Base-by-base conservation (phyloP, 805 yeast species). In the Hermanozyma aechmeae region DNA sequence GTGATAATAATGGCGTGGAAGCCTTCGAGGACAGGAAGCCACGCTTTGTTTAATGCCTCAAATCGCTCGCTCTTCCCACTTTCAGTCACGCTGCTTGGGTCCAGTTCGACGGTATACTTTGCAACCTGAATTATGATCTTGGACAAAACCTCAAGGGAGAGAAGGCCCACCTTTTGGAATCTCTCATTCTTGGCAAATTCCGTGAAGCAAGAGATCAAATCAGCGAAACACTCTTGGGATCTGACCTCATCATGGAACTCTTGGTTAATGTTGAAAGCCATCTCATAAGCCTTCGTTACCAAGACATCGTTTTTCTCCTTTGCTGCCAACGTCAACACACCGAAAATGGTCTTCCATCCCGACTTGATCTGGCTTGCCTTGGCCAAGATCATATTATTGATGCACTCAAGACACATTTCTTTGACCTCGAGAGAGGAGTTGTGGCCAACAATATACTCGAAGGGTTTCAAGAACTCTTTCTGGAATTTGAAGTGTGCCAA, bases 401-500 rank as follows among this genome's bases (percentile, higher is more conserved):
- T 70, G 56, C 96, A 87, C 42, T 87, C 95, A 34, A 92, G 63
- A 6, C 84, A 86, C 86, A 89, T 76, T 32, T 82, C 92, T 48
- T 80, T 82, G 16, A 86, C 89, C 30, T 77, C 80, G 7, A 68
- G 51, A 17, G 79, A 74, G 10, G 66, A 65, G 37, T 83, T 81
- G 48, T 84, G 73, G 30, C 63, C 55, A 43, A 92, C 67, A 14
- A 86, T 77, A 48, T 78, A 78, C 40, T 80, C 84, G 55, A 87
- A 92, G 2, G 98, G 98, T 46, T 77, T 75, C 50, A 92, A 68
- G 46, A 92, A 93, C 49, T 89, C 96, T 44, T 80, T 79, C 53
- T 92, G 98, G 61, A 92, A 92, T 53, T 82, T 86, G 67, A 92
- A 92, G 46, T 94, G 95, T 0, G 96, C 71, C 53, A 92, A 71